These are phyloP conservation scores for Dothistroma septosporum DNA, from an alignment of 2,329 filamentous ascomycete genomes.

Conservation along the genomic window DNA sequence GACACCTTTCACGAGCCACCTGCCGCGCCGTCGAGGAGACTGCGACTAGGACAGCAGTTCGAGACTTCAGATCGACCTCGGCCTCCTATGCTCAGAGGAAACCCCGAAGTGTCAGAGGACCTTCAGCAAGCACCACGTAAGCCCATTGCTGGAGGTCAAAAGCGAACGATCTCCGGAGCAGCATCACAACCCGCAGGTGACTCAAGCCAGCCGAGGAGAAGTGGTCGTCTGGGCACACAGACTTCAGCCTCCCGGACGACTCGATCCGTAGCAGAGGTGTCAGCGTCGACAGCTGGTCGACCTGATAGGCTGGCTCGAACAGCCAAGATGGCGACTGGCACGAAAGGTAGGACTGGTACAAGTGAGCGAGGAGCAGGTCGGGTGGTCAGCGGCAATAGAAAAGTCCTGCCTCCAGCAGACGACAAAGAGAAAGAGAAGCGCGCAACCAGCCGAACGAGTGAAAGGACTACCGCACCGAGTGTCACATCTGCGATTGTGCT, in stretches of 20 bases:
- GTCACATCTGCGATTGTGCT: constrained; percentile 14
- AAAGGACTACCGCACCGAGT: constrained; percentile 41
- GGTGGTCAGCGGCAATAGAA: constrained; percentile 86
- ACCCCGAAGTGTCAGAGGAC: constrained; percentile 36
- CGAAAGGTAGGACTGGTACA: constrained; percentile 62
- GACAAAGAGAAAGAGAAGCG: constrained; percentile 58
- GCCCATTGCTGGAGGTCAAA: constrained; percentile 54
- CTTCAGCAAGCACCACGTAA: constrained; percentile 29
- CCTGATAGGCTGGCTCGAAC: constrained; percentile 42
- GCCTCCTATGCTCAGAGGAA: constrained; percentile 38
- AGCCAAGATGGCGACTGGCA: constrained; percentile 65
- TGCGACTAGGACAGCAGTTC: constrained; percentile 24
- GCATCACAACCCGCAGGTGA: constrained; percentile 31
- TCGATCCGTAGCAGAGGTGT: constrained; percentile 52
- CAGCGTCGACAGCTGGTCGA: constrained; percentile 54
- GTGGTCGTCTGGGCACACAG: constrained; percentile 54
- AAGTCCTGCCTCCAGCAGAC: constrained; percentile 49
- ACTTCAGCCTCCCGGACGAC: constrained; percentile 63
- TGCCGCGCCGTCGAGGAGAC: constrained; percentile 45
- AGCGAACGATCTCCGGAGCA: constrained; percentile 80
- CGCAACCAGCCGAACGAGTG: constrained; percentile 54
- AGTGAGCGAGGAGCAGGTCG: constrained; percentile 61
- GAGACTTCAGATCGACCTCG: constrained; percentile 28
- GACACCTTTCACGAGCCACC: constrained; percentile 41
- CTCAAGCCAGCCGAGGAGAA: constrained; percentile 45